Evolutionary conservation across 331 rosid genomes (phyloP), one percentile per base, ranked within the genome.

Genomic region (Quercus tomentella): DNA sequence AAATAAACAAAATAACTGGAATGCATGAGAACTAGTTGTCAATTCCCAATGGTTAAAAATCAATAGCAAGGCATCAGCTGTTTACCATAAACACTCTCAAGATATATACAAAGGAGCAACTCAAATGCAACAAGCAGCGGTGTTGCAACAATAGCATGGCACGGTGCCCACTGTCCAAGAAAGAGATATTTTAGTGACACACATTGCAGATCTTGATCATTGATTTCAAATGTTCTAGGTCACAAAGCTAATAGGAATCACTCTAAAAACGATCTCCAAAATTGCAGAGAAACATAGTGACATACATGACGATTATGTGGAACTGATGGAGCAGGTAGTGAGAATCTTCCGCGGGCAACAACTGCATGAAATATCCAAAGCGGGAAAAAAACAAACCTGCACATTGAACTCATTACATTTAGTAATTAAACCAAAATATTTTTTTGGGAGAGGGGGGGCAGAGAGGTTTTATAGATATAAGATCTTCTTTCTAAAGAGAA

Each of bases 271-370:
- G 21, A 52, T 69, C 51, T 69, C 37, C 80, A 74, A 37, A 45
- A 66, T 62, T 77, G 82, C 28, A 66, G 80, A 71, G 68, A 79
- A 76, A 78, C 56, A 41, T n/a, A 55, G 73, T 66, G 63, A 58
- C 92, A 63, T 92, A 96, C 99, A 86, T 89, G 89, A 75, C 95
- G 97, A 83, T 90, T 93, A 72, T 90, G 99, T 0, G 99, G 99
- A 88, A 92, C 91, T 57, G 94, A 90, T 73, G 99, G 99, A 0
- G 99, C 99, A 55, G 98, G 99, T 80, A 96, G 79, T 77, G 99
- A 96, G 88, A 96, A 96, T 81, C 99, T 89, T 89, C 98, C 99
- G 67, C 99, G 94, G 77, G 99, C 91, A 82, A 90, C 98, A 81
- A 90, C 84, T 15, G 88, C 95, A 83, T 96, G 99, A 86, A 96